These are phyloP conservation scores for Gelatoporia subvermispora DNA, from an alignment of 768 basidiomycete species.

Conservation along the genomic window DNA sequence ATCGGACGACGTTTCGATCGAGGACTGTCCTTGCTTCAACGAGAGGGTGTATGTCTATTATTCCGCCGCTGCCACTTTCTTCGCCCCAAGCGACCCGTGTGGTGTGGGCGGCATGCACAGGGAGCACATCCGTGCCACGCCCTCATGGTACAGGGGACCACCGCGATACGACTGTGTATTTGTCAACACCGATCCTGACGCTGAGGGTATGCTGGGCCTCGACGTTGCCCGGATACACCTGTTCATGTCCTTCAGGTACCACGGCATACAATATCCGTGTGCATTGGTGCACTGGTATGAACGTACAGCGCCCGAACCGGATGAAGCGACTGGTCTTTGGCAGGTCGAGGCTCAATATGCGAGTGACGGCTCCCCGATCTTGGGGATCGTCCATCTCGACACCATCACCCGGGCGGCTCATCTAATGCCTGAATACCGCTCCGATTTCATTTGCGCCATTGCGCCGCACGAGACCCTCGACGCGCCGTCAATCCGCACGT, in stretches of 20 bases:
- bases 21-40: background rate
- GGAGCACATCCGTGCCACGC: conserved; percentile 18
- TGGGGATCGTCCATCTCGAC: background rate
- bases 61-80: conserved; percentile 15
- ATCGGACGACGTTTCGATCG: background rate
- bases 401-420: background rate
- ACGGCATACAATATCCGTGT: background rate
- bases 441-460: background rate
- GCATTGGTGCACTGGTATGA: background rate
- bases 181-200: conserved; percentile 6
- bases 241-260: conserved; percentile 24
- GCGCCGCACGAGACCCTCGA: background rate
- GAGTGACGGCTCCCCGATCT: background rate
- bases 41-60: background rate
- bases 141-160: conserved; percentile 16
- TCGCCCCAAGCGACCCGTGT: conserved; percentile 24
- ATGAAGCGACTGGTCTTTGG: background rate
- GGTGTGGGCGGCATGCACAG: conserved; percentile 22
- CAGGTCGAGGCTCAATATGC: background rate
- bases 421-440: background rate
- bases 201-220: conserved; percentile 15
- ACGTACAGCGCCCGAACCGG: background rate
- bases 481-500: background rate
- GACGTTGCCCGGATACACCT: conserved; percentile 13
- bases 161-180: conserved; percentile 20